Percentiles rank a stretch among this genome's conserved stretches.
Evolutionary conservation across 352 stramenopile genomes (phyloP).

Genomic region (Globisporangium barbulae): DNA sequence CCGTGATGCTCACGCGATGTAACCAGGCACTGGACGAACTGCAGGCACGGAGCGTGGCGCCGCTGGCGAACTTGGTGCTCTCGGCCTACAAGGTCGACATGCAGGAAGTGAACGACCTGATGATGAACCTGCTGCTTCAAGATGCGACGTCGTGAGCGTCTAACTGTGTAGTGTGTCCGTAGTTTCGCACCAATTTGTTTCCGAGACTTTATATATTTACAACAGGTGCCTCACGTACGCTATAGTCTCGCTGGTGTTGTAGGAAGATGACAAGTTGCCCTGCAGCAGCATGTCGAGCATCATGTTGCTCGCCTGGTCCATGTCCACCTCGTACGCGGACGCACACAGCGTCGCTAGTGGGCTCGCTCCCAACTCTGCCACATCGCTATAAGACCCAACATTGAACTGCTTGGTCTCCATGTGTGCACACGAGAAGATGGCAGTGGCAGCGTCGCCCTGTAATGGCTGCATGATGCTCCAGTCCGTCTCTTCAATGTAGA

Average conservation of each 20-base stretch:
- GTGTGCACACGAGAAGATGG: slow-evolving; percentile 9
- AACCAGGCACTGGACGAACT: not conserved
- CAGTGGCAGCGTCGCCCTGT: not conserved
- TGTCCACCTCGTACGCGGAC: slow-evolving; percentile 7
- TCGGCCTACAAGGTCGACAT: not conserved
- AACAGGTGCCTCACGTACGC: slow-evolving; percentile 3
- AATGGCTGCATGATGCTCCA: slow-evolving; percentile 8
- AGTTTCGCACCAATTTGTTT: not conserved
- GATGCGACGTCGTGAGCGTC: not conserved
- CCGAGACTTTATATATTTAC: not conserved
- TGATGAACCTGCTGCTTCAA: slow-evolving; percentile 3
- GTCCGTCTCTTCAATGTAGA: slow-evolving; percentile 17
- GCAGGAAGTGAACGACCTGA: not conserved
- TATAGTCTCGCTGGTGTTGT: not conserved
- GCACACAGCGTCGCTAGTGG: not conserved
- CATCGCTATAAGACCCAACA: not conserved
- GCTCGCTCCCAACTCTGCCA: not conserved
- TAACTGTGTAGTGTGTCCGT: too few relatives aligned
- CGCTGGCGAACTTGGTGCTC: slow-evolving; percentile 1
- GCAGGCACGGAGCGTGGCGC: slow-evolving; percentile 2
- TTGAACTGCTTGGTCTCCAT: slow-evolving; percentile 5
- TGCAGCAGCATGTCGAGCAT: slow-evolving; percentile 11
- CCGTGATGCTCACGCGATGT: not conserved
- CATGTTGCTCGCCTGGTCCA: slow-evolving; percentile 5
- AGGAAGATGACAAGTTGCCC: not conserved